Evolutionary conservation across 2,329 filamentous ascomycete species (phyloP).

Genomic region (Dryadomyces quercivorus): DNA sequence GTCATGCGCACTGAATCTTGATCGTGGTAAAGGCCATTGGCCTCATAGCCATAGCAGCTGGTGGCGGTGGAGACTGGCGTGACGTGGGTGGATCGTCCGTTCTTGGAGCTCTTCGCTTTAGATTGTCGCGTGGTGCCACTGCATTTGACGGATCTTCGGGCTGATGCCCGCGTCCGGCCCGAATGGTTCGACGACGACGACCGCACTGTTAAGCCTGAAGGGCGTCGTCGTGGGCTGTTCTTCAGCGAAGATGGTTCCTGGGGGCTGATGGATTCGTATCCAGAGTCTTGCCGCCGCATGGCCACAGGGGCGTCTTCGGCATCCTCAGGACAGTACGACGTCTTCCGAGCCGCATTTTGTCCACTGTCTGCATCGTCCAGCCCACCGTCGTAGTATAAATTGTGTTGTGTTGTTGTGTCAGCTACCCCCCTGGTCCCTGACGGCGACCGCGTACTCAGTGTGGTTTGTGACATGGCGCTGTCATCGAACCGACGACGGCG

Average conservation of each 20-base stretch:
- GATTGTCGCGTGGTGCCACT: not conserved
- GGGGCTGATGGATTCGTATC: slow-evolving; percentile 40
- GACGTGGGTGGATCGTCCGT: not conserved
- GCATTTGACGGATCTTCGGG: not conserved
- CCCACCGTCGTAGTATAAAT: not conserved
- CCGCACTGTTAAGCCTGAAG: not conserved
- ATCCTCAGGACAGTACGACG: not conserved
- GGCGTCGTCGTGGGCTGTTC: slow-evolving; percentile 14
- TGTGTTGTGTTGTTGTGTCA: too few relatives aligned
- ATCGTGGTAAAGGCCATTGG: slow-evolving; percentile 9
- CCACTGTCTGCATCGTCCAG: not conserved
- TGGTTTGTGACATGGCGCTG: not conserved
- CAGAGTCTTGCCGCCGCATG: slow-evolving; percentile 46
- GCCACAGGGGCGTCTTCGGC: slow-evolving; percentile 14
- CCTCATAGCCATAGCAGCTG: not conserved
- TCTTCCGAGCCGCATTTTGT: not conserved
- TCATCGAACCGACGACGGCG: not conserved
- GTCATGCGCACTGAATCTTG: slow-evolving; percentile 16
- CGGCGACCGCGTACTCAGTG: not conserved
- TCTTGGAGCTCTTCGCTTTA: not conserved
- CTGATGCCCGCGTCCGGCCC: not conserved
- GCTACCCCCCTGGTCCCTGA: not conserved
- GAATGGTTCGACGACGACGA: not conserved
- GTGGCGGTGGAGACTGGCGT: not conserved
- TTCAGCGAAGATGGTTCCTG: slow-evolving; percentile 18